Percentiles rank a stretch among this genome's conserved stretches.
Conservation (phyloP, 2,329 filamentous ascomycete species). For the Fonsecaea erecta region DNA sequence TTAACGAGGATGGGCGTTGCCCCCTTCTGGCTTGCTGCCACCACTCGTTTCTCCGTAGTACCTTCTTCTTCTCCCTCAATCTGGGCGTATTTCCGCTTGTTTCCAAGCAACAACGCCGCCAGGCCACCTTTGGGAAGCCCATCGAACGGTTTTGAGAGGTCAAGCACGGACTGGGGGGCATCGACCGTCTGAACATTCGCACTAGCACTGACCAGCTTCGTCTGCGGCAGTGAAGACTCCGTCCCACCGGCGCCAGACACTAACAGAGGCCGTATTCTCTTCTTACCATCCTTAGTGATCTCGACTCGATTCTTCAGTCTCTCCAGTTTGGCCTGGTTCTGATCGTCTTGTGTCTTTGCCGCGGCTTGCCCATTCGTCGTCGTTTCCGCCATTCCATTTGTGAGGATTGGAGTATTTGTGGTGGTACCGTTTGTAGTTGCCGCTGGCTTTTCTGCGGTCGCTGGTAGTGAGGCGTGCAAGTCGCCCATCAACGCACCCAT, state of each 20-base stretch:
- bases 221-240: conserved; percentile 85
- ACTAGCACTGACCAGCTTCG: conserved; percentile 80
- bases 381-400: conserved; percentile 43
- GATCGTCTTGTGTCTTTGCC: conserved; percentile 51
- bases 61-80: conserved; percentile 77
- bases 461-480: conserved; percentile 59
- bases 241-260: conserved; percentile 88
- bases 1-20: conserved; percentile 77
- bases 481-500: conserved; percentile 99
- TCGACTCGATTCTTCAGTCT: conserved; percentile 88
- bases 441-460: conserved; percentile 10
- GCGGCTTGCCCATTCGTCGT: conserved; percentile 36
- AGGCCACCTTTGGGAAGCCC: conserved; percentile 89
- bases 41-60: conserved; percentile 63
- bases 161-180: conserved; percentile 78
- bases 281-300: conserved; percentile 95
- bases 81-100: conserved; percentile 81
- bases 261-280: conserved; percentile 87
- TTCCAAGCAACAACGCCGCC: conserved; percentile 82
- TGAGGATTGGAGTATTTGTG: conserved; percentile 39
- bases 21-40: conserved; percentile 65
- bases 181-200: conserved; percentile 50
- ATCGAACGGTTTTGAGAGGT: conserved; percentile 92
- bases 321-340: conserved; percentile 64
- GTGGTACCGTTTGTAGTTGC: conserved; percentile 52